Conservation (phyloP, 768 basidiomycete species). For the Chlorophyllum brunneum region DNA sequence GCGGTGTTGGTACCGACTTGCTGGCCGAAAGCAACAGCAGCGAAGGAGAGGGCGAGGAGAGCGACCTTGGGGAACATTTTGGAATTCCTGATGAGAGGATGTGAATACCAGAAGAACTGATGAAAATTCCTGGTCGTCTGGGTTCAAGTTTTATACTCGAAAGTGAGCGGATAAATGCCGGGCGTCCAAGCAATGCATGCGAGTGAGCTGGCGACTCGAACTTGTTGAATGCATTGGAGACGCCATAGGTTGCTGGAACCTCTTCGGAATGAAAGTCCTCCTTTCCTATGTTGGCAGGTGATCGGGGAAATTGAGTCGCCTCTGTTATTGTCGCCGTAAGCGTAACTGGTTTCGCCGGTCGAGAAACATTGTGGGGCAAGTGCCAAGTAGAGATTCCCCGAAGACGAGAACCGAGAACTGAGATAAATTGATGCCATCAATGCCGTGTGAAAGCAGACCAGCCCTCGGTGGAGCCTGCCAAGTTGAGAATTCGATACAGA, state of each 20-base stretch:
- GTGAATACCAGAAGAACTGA: background rate
- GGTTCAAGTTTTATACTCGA: background rate
- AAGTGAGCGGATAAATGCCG: background rate
- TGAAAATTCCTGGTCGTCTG: background rate
- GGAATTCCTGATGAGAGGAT: background rate
- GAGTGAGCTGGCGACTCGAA: background rate
- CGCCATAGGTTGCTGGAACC: background rate
- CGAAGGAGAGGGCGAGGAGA: slow-evolving; percentile 10
- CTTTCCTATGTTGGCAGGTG: background rate
- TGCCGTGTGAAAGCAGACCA: no score
- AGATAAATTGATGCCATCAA: no score
- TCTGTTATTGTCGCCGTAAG: background rate
- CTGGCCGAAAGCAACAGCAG: slow-evolving; percentile 10
- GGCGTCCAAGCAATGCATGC: background rate
- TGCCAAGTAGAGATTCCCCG: no score
- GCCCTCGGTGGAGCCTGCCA: no score
- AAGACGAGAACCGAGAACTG: no score
- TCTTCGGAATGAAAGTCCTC: background rate
- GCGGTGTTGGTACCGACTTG: slow-evolving; percentile 12
- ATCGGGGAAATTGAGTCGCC: background rate
- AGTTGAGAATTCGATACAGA: no score
- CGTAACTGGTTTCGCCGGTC: background rate
- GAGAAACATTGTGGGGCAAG: background rate
- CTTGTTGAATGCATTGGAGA: background rate
- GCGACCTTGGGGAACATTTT: slow-evolving; percentile 6